These are phyloP conservation scores for Beauveria asiatica DNA, from an alignment of 2,329 filamentous ascomycete species.

Conservation along the genomic window DNA sequence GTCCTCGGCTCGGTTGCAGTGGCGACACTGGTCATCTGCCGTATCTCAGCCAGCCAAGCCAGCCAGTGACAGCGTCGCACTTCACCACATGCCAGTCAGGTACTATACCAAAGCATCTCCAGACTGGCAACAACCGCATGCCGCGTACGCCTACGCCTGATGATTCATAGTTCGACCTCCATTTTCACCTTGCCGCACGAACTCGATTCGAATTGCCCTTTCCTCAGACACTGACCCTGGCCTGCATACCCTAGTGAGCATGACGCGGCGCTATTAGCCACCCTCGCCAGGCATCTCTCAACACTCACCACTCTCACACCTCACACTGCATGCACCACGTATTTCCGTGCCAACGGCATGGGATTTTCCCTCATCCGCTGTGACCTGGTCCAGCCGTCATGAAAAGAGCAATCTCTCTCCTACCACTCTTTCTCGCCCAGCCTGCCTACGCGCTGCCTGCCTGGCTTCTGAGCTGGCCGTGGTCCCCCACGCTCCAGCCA, in stretches of 20 bases:
- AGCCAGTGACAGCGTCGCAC: not conserved
- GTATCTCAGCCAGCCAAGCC: not conserved
- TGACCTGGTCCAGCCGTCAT: slow-evolving; percentile 1
- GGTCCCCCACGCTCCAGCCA: not conserved
- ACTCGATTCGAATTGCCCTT: not conserved
- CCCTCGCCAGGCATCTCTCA: not conserved
- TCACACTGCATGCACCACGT: not conserved
- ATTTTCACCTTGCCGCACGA: not conserved
- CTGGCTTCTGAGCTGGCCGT: slow-evolving; percentile 6
- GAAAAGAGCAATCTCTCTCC: not conserved
- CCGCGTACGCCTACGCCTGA: not conserved
- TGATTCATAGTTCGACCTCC: not conserved
- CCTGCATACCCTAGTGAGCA: not conserved
- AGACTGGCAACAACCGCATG: not conserved
- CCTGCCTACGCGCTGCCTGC: not conserved
- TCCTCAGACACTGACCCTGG: not conserved
- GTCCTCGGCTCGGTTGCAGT: too few relatives aligned
- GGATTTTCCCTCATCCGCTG: not conserved
- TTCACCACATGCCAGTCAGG: not conserved
- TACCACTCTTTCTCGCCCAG: not conserved
- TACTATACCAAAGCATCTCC: not conserved
- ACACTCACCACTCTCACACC: not conserved
- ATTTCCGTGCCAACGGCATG: not conserved
- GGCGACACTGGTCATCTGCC: not conserved
- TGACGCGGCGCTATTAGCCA: not conserved